phyloP scores from a whole-genome alignment of 441 rosid species.

The Gossypium lobatum region DNA sequence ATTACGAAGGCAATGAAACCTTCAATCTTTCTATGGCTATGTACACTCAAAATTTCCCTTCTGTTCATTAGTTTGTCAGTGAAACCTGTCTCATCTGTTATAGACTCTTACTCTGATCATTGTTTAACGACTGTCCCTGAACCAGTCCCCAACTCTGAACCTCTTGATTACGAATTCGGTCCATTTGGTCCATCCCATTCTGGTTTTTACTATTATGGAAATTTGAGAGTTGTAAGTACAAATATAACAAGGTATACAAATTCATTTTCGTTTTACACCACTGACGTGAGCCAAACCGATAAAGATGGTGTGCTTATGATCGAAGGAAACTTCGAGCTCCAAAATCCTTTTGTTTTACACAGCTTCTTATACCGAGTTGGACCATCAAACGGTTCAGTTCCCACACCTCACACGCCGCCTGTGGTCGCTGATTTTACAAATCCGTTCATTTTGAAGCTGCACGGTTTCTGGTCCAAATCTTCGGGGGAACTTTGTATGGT shows the following conservation, averaged over 20 bases:
- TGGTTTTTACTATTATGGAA: slow-evolving; percentile 20
- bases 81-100: background rate
- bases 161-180: background rate
- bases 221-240: slow-evolving; percentile 3
- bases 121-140: slow-evolving; percentile 18
- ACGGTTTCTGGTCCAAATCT: slow-evolving; percentile 35
- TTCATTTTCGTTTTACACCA: background rate
- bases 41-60: background rate
- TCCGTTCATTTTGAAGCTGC: slow-evolving; percentile 16
- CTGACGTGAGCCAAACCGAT: slow-evolving; percentile 6
- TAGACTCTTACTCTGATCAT: slow-evolving; percentile 14
- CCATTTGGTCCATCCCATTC: background rate
- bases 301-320: slow-evolving; percentile 19
- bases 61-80: background rate
- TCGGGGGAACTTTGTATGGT: slow-evolving; percentile 37
- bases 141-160: background rate
- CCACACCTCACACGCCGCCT: background rate
- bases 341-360: background rate
- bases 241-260: background rate
- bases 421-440: background rate
- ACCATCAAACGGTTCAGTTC: background rate
- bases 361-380: background rate
- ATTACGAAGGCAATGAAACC: slow-evolving; percentile 10
- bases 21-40: background rate
- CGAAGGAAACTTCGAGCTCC: slow-evolving; percentile 20